phyloP scores from a whole-genome alignment of 345 rosid species.

The Eucalyptus curtisii region DNA sequence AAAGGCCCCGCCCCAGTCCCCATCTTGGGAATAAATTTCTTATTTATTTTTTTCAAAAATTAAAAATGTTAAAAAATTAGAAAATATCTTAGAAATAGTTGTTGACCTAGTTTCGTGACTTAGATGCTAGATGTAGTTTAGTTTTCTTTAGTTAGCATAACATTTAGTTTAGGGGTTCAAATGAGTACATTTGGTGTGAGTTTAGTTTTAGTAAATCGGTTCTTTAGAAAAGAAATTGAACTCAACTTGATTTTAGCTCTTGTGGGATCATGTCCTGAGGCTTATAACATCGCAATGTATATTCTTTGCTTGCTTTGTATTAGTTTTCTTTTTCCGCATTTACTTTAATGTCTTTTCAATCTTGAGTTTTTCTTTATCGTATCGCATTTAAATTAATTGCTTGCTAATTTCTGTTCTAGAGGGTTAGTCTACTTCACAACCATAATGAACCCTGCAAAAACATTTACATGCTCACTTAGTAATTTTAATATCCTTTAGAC shows the following conservation, averaged over 20 bases:
- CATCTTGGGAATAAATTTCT: no score
- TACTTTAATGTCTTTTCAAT: background rate
- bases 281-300: background rate
- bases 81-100: background rate
- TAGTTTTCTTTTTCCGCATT: background rate
- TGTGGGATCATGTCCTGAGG: background rate
- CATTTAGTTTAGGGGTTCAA: background rate
- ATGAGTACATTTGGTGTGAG: background rate
- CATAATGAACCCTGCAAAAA: background rate
- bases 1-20: background rate
- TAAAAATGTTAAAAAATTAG: background rate
- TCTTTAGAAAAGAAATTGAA: background rate
- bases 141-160: background rate
- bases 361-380: background rate
- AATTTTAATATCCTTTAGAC: background rate
- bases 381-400: background rate
- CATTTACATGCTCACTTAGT: background rate
- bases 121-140: background rate
- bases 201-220: background rate
- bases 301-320: background rate
- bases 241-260: background rate
- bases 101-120: background rate
- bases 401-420: background rate
- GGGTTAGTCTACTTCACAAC: background rate
- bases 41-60: no score